Percentiles rank a stretch among this genome's conserved stretches.
phyloP scores from a whole-genome alignment of 2,329 filamentous ascomycete genomes.

The Ophiocordyceps australis region DNA sequence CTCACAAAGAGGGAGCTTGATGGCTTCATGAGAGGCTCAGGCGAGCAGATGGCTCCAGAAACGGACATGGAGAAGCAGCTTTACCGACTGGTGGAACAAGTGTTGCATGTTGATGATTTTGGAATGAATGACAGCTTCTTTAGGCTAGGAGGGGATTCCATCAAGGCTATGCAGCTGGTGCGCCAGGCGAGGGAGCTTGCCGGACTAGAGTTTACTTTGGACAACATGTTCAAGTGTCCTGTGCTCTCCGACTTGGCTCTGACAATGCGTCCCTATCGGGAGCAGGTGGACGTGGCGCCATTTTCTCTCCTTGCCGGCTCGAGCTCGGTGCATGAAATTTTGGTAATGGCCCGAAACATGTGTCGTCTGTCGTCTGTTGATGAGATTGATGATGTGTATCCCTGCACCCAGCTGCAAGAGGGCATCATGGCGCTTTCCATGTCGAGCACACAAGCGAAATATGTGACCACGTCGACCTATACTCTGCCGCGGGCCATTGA shows the following conservation, averaged over 20 bases:
- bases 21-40: neutral
- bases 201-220: constrained; percentile 1
- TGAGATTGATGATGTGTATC: constrained; percentile 14
- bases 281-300: neutral
- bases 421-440: constrained; percentile 14
- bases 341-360: neutral
- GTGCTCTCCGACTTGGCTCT: constrained; percentile 1
- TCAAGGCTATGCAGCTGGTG: constrained; percentile 23
- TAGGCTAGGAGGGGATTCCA: constrained; percentile 22
- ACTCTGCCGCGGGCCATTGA: constrained; percentile 3
- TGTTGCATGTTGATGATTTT: constrained; percentile 5
- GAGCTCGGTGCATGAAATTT: neutral
- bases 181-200: constrained; percentile 11
- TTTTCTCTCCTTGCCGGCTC: constrained; percentile 1
- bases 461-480: constrained; percentile 4
- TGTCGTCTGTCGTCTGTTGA: neutral
- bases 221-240: constrained; percentile 2
- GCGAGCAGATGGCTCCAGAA: neutral
- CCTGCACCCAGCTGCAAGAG: constrained; percentile 17
- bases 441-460: constrained; percentile 5
- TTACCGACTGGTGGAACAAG: neutral
- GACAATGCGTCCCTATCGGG: neutral
- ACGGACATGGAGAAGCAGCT: neutral
- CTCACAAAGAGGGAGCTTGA: neutral
- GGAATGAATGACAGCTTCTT: constrained; percentile 18